Evolutionary conservation across 305 asterid species (phyloP), one percentile per base, ranked within the genome.

Genomic region (Lippia alba): DNA sequence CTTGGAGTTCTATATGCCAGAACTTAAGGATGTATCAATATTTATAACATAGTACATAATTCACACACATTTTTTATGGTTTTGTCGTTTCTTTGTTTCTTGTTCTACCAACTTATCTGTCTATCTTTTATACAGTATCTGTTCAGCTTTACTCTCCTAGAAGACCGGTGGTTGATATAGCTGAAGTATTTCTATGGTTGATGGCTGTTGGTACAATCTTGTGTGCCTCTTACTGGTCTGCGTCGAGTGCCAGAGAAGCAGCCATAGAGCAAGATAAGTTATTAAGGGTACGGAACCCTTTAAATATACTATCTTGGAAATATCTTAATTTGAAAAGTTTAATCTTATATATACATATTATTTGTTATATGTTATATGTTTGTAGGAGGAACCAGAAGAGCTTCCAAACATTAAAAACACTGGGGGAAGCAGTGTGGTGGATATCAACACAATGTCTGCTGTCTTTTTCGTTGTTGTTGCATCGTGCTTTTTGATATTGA

Each of bases 221-320:
- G 62, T 91, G 97, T 72, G 93, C 96, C 44, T 93, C 97, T 64
- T 93, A 89, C 58, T 93, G 97, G 98, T 91, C 96, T 67, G 98
- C 97, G 49, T 86, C 96, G 96, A 89, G 91, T 79, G 94, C 97
- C 76, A 78, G 87, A 81, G 97, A 89, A 85, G 88, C 88, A 61
- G 91, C 92, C 58, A 82, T 85, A 12, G 98, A 91, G 72, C 92
- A 87, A 61, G 97, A 93, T 79, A 87, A 87, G 81, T 71, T 89
- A 50, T 80, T 91, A 48, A 89, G 91, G 97, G 98, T 91, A 30
- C 7, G 79, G 6, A 24, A n/a, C 69, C 40, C 61, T 68, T 48
- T 54, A 70, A 24, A 68, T 9, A 40, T 57, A 32, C 60, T 41
- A 11, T 72, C 36, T 50, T 64, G 16, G 50, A 19, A 50, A 64